A percentile compares a stretch with the other conserved stretches of the same genome.
Evolutionary conservation across 208 protist genomes (phyloP).

Genomic region (Naegleria gruberi): DNA sequence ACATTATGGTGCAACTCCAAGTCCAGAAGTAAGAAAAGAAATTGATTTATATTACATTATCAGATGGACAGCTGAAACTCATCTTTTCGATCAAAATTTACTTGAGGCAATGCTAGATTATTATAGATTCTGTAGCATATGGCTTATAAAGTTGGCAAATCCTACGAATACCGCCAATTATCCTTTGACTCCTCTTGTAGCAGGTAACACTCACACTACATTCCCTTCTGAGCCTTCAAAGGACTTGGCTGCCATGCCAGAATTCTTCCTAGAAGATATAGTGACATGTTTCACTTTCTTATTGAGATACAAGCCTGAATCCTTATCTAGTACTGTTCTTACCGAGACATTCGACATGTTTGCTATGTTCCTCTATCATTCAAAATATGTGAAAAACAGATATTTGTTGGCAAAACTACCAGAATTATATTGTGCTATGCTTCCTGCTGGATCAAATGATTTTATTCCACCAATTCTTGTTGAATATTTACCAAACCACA

Average conservation of each 20-base stretch:
- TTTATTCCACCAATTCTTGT: neutral
- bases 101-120: neutral
- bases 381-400: neutral
- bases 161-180: neutral
- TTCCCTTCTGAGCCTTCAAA: neutral
- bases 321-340: neutral
- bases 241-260: neutral
- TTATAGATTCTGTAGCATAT: neutral
- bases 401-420: neutral
- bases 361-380: neutral
- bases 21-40: neutral
- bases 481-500: neutral
- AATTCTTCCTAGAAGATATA: slow-evolving; percentile 18
- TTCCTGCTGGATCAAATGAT: neutral
- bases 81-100: neutral
- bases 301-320: neutral
- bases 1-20: neutral
- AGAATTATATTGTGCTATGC: neutral
- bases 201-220: no score
- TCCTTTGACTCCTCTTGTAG: neutral
- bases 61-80: neutral
- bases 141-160: neutral
- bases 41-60: neutral
- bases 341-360: slow-evolving; percentile 6
- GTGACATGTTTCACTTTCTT: neutral